phyloP scores from a whole-genome alignment of 1,139 yeast species.

The Hyphopichia khmerensis region DNA sequence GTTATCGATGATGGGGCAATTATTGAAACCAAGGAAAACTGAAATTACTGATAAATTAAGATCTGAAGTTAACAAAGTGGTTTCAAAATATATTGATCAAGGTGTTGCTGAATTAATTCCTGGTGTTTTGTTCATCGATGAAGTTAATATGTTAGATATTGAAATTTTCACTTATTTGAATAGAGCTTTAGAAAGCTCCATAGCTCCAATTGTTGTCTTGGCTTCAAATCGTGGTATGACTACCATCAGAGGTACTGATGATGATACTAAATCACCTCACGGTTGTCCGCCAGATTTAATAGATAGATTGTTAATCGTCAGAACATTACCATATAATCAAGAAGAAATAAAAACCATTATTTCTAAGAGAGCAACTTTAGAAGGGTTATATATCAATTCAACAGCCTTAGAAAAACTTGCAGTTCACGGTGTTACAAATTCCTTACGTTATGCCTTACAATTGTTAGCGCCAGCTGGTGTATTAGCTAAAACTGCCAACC shows the following conservation, averaged over 20 bases:
- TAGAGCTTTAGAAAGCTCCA: slow-evolving; percentile 85
- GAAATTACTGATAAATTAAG: slow-evolving; percentile 96
- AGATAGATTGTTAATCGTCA: slow-evolving; percentile 86
- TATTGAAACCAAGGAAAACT: slow-evolving; percentile 94
- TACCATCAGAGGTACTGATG: slow-evolving; percentile 85
- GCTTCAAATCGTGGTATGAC: slow-evolving; percentile 96
- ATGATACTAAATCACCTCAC: slow-evolving; percentile 74
- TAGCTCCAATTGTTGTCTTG: slow-evolving; percentile 91
- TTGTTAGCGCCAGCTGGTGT: slow-evolving; percentile 88
- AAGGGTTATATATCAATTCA: slow-evolving; percentile 59
- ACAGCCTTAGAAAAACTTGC: slow-evolving; percentile 78
- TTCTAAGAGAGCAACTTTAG: slow-evolving; percentile 76
- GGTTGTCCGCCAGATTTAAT: slow-evolving; percentile 95
- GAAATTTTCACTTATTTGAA: slow-evolving; percentile 94
- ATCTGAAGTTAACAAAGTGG: slow-evolving; percentile 91
- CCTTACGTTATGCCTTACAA: slow-evolving; percentile 89
- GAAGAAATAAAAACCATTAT: slow-evolving; percentile 84
- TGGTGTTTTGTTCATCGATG: slow-evolving; percentile 96
- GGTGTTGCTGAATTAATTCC: slow-evolving; percentile 98
- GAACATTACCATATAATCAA: slow-evolving; percentile 81
- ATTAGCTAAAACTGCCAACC: slow-evolving; percentile 70
- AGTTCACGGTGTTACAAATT: slow-evolving; percentile 66
- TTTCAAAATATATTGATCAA: slow-evolving; percentile 92
- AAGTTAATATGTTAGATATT: slow-evolving; percentile 95
- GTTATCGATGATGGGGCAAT: slow-evolving; percentile 97